Evolutionary conservation across 495 filamentous ascomycete species (phyloP), one percentile per base, ranked within the genome.

Genomic region (Peziza echinospora): DNA sequence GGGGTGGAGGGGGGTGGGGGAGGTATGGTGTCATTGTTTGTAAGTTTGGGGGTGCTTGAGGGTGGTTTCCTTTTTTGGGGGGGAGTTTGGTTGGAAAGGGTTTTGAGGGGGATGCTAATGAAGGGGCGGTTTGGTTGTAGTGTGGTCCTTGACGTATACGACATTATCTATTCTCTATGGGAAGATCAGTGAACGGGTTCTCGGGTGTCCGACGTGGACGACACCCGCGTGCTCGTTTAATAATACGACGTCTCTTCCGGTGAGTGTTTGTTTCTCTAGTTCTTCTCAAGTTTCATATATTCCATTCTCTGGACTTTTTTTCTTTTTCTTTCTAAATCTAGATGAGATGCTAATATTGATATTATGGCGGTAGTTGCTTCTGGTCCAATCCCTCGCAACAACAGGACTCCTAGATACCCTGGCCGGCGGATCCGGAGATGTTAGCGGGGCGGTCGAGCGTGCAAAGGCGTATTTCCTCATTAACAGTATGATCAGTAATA

Each of bases 381-480:
- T 65, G 21, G 57, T 43, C n/a, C 41, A 43, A 23, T 43, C n/a
- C 41, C 16, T 43, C 21, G 16, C 41, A 43, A 11, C 21, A 13
- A 19, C 41, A 2, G 16, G n/a, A 11, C 41, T 43, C 41, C 21
- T 23, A 10, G 16, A 19, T 9, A 1, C 41, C 41, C 16, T 21
- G 11, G 1, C 21, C 11, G n/a, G 21, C 21, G 16, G 41, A 43
- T 34, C 8, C 26, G 8, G n/a, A 34, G 5, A 21, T 23, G 16
- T 43, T 43, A 11, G 5, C 22, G n/a, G 59, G 3, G 75, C 71
- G 0, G 64, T 84, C 22, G 67, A 72, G 21, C 67, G 80, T 16
- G 78, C 78, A 9, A 73, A 80, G 53, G 71, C 70, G 5, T 84
- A 82, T 54, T 81, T 85, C 53, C 66, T 84, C 7, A 62, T 76